A percentile compares a stretch with the other conserved stretches of the same genome.
phyloP scores from a whole-genome alignment of 2,329 filamentous ascomycete species.

The Hypoxylon sp. region DNA sequence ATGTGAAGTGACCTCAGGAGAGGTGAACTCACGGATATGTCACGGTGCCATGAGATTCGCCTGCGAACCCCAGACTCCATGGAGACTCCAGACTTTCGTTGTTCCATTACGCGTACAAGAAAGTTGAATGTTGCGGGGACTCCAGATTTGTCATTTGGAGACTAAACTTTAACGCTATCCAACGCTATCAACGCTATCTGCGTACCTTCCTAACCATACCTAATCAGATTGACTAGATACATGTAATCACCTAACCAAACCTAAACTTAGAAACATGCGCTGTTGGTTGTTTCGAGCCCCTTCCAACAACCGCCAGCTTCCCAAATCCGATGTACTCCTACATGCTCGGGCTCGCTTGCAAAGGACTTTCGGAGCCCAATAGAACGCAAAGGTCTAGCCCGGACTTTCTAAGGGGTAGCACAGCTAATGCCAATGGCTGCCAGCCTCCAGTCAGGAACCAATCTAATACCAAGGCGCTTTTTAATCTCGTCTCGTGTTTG shows the following conservation, averaged over 20 bases:
- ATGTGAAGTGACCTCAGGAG: conserved; percentile 28
- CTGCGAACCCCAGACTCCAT: conserved; percentile 23
- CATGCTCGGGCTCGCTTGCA: conserved; percentile 20
- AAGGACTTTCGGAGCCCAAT: conserved; percentile 27
- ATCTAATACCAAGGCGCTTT: conserved; percentile 13
- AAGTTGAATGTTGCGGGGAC: conserved; percentile 39
- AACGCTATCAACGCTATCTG: not conserved
- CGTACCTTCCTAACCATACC: too few species aligned
- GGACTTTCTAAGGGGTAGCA: conserved; percentile 28
- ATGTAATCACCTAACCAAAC: not conserved
- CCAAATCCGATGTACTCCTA: conserved; percentile 8
- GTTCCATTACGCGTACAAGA: conserved; percentile 34
- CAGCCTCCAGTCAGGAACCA: conserved; percentile 23
- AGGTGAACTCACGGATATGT: conserved; percentile 18
- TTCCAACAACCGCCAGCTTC: conserved; percentile 20
- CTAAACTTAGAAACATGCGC: conserved; percentile 41
- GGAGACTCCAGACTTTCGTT: conserved; percentile 39
- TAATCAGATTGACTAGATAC: not conserved
- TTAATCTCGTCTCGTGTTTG: conserved; percentile 38
- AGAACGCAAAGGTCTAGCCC: conserved; percentile 23
- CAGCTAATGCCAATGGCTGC: conserved; percentile 8
- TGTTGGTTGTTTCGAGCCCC: conserved; percentile 23
- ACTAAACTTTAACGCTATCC: conserved; percentile 31
- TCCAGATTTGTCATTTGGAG: conserved; percentile 38
- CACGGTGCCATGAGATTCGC: not conserved